phyloP scores from a whole-genome alignment of 305 asterid genomes.

The Fraxinus floribunda region DNA sequence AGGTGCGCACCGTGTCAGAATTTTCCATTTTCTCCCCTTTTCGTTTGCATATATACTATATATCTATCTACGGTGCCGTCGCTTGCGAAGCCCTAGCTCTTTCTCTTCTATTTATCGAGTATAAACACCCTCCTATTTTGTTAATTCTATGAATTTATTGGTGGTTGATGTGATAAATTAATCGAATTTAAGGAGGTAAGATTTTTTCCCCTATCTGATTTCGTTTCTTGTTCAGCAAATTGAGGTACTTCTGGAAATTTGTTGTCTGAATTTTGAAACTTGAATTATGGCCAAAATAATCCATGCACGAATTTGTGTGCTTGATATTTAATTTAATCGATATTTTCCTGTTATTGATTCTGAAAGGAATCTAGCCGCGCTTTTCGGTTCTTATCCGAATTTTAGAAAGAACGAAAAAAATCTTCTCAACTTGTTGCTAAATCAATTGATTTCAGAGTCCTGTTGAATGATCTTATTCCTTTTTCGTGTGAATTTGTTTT shows the following conservation, averaged over 20 bases:
- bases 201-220: slow-evolving; percentile 26
- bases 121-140: neutral
- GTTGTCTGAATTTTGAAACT: neutral
- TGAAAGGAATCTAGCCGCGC: neutral
- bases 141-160: neutral
- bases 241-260: slow-evolving; percentile 1
- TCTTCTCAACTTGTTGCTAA: neutral
- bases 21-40: neutral
- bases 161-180: slow-evolving; percentile 16
- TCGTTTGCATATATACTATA: slow-evolving; percentile 14
- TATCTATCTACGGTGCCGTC: slow-evolving; percentile 33
- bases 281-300: neutral
- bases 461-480: neutral
- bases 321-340: neutral
- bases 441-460: neutral
- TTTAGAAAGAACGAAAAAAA: neutral
- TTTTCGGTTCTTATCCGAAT: neutral
- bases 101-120: slow-evolving; percentile 13
- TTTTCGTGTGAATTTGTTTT: neutral
- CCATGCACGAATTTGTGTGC: neutral
- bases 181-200: slow-evolving; percentile 31
- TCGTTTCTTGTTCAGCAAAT: slow-evolving; percentile 10
- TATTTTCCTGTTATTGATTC: neutral
- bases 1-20: slow-evolving; percentile 7
- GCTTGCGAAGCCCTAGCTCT: slow-evolving; percentile 38